Base-by-base conservation (phyloP, 345 rosid genomes). In the Stellera chamaejasme region DNA sequence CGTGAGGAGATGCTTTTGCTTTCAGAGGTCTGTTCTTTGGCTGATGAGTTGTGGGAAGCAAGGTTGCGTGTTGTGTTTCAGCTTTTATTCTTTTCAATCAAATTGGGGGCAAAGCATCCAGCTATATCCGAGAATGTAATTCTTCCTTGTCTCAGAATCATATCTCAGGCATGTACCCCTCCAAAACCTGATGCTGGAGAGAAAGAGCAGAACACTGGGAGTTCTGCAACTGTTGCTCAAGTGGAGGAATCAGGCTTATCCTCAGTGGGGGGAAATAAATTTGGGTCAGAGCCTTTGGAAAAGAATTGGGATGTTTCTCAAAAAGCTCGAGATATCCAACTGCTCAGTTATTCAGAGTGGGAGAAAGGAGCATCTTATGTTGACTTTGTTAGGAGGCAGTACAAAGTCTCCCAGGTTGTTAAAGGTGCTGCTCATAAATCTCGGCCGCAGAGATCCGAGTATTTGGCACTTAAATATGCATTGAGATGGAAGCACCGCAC, bases 11-110 rank as follows among this genome's bases (percentile, higher is more conserved):
- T 93, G 76, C 71, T 83, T 68, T 74, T 93, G 77, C 95, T 93
- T 64, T 93, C 99, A 44, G 99, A 93, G 72, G 94, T 89, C 62
- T 93, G 94, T 76, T 87, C 99, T 28, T 74, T 89, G 70, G 81
- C 92, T 60, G 99, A 93, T 79, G 97, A 93, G 71, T 83, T 87
- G 63, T 89, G 97, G 97, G 99, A 93, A 76, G 85, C 95, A 51
- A 84, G 97, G 66, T 73, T 93, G 67, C 97, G 97, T 54, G 77
- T 90, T 64, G 96, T 85, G 64, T 93, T 93, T 61, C 97, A 93
- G 79, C 78, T 93, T 48, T 61, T 93, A 69, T 93, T 93, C 77
- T 82, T 88, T 60, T 93, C 99, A 51, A 87, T 93, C 67, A 93
- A 89, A 74, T 71, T 87, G 78, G 99, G 97, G 59, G 97, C 96